Evolutionary conservation across 345 rosid genomes (phyloP), one percentile per base, ranked within the genome.

Genomic region (Arabis hirsuta): DNA sequence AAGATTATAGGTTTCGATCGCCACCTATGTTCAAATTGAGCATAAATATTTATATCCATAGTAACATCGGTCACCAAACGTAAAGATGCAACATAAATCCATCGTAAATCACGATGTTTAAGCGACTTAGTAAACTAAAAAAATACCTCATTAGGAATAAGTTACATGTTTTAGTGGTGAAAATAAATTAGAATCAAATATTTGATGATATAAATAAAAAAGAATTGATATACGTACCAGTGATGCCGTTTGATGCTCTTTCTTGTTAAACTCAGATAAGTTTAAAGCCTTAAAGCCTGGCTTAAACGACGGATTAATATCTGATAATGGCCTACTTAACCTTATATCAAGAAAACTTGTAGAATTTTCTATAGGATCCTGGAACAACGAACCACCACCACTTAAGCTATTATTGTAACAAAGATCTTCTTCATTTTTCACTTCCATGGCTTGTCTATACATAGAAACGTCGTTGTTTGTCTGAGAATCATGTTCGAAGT

Each of bases 181-280:
- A 22, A 24, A 26, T 6, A 53, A 26, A 61, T 8, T 36, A 43
- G 4, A 65, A 61, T 52, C 24, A 71, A 36, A 41, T 62, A 62
- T 42, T 41, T 71, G 26, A 32, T 20, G 6, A 55, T 69, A 38
- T 69, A 51, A 54, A 29, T 7, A 32, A 36, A 36, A 8, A 36
- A 66, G 7, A 62, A 10, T 55, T 36, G 20, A 50, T 54, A 22
- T 38, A 52, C 85, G 70, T 72, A 89, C 90, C 80, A n/a, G 69
- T 9, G 83, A 52, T 71, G 81, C 74, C 43, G 81, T 29, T 68
- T 78, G 84, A 34, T 73, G 73, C 43, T 76, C 83, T 72, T 81
- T 85, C 81, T 89, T 89, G 77, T 77, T 84, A 22, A 76, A 69
- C 65, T 86, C 85, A 0, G 89, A 82, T 61, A 71, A 65, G 75